These are phyloP conservation scores for Leishmania braziliensis DNA, from an alignment of 208 protist genomes.

Conservation along the genomic window DNA sequence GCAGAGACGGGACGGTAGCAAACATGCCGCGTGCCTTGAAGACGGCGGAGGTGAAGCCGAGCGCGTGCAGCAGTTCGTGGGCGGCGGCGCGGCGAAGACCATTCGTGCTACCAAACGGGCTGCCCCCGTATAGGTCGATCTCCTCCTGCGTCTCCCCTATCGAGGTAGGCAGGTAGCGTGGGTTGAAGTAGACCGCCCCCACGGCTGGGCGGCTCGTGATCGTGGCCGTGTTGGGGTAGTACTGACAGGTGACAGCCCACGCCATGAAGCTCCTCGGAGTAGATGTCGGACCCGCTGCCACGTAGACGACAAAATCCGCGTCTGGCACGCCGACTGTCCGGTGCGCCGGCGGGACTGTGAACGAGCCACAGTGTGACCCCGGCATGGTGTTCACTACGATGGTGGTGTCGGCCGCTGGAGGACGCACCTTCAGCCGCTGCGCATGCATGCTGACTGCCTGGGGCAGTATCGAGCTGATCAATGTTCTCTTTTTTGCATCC, in stretches of 20 bases:
- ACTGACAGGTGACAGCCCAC: slow-evolving; percentile 57
- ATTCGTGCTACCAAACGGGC: slow-evolving; percentile 4
- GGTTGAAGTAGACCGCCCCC: slow-evolving; percentile 45
- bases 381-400: slow-evolving; percentile 19
- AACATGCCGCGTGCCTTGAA: slow-evolving; percentile 29
- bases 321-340: slow-evolving; percentile 40
- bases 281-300: slow-evolving; percentile 42
- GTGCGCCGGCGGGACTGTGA: slow-evolving; percentile 51
- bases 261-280: slow-evolving; percentile 16
- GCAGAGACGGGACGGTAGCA: slow-evolving; percentile 16
- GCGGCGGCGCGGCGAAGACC: slow-evolving; percentile 23
- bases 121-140: slow-evolving; percentile 3
- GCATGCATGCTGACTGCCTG: slow-evolving; percentile 49
- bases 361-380: slow-evolving; percentile 17
- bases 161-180: slow-evolving; percentile 10
- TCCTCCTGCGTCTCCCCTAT: slow-evolving; percentile 1
- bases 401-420: slow-evolving; percentile 2
- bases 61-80: slow-evolving; percentile 87
- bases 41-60: slow-evolving; percentile 58
- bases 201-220: slow-evolving; percentile 34
- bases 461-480: slow-evolving; percentile 42
- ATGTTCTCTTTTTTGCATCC: slow-evolving; percentile 24
- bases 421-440: slow-evolving; percentile 47
- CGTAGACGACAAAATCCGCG: slow-evolving; percentile 72
- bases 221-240: slow-evolving; percentile 1